A percentile compares a stretch with the other conserved stretches of the same genome.
Conservation (phyloP, 805 yeast species). For the Ogataea pini region DNA sequence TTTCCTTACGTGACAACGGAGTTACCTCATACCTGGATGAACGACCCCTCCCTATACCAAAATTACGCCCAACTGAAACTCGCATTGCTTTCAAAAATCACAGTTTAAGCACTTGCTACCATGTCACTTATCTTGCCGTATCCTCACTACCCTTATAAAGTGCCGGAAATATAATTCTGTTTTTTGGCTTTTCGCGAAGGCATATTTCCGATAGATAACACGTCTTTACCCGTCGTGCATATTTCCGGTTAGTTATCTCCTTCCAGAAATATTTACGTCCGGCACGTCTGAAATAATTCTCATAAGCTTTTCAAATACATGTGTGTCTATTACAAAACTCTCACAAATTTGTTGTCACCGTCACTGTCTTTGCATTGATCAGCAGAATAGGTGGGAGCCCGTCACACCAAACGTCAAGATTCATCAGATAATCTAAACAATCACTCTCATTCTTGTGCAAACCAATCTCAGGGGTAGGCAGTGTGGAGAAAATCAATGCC, state of each 20-base stretch:
- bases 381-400: slow-evolving; percentile 81
- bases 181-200: too few relatives aligned
- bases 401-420: slow-evolving; percentile 77
- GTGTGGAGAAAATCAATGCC: slow-evolving; percentile 80
- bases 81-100: too few relatives aligned
- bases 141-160: too few relatives aligned
- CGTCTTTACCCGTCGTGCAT: neutral
- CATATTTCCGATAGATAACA: neutral
- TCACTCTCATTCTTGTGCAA: slow-evolving; percentile 71
- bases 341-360: slow-evolving; percentile 89
- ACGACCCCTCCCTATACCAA: too few relatives aligned
- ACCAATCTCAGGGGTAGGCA: slow-evolving; percentile 86
- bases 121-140: too few relatives aligned
- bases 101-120: too few relatives aligned
- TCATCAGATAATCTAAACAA: slow-evolving; percentile 72
- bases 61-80: too few relatives aligned
- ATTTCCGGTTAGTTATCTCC: neutral
- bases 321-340: too few relatives aligned
- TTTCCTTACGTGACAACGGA: too few relatives aligned
- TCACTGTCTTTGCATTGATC: slow-evolving; percentile 89
- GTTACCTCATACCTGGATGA: too few relatives aligned
- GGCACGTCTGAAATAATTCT: neutral
- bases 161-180: too few relatives aligned
- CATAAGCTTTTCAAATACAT: too few relatives aligned
- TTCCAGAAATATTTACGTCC: neutral